Evolutionary conservation across 2,329 filamentous ascomycete genomes (phyloP), one percentile per base, ranked within the genome.

Genomic region (Cladophialophora yegresii): DNA sequence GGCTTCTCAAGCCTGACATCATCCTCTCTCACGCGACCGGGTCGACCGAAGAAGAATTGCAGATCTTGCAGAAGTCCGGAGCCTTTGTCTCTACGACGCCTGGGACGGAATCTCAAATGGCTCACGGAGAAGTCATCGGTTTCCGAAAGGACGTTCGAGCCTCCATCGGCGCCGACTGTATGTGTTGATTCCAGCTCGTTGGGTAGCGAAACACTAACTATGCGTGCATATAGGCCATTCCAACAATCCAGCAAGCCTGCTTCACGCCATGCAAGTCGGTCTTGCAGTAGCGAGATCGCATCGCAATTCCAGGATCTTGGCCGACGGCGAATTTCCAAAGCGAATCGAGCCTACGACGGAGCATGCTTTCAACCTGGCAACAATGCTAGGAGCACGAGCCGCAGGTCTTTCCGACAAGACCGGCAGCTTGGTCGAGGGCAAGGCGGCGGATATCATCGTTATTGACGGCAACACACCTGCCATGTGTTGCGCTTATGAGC

Each of bases 201-300:
- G 16, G 5, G 28, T 28, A 28, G 6, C 13, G 40, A 23, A 12
- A 5, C 13, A 28, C 57, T 59, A 6, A 59, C 23, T 32, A 40
- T 10, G 47, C 23, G 12, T 16, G 28, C 22, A 4, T n/a, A 26
- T 23, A 51, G 57, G 57, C 20, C 45, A 51, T 26, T 40, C 57
- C 10, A 53, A 59, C n/a, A 53, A 53, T n/a, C 43, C 57, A 22
- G 26, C 47, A 13, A 40, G 28, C 45, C 28, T 59, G 28, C 30
- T 59, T 23, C 57, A 53, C 49, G 57, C 57, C 22, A 40, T 59
- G 57, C 57, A 59, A 13, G 16, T 59, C 8, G 57, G 57, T 51
- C 47, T 58, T 28, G 45, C 45, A 12, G 47, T 50, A 28, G 20
- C 57, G 45, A n/a, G 47, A 20, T 59, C 47, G 4, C 57, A 59